phyloP scores from a whole-genome alignment of 352 stramenopile species.

The Thalassiosira tumida region DNA sequence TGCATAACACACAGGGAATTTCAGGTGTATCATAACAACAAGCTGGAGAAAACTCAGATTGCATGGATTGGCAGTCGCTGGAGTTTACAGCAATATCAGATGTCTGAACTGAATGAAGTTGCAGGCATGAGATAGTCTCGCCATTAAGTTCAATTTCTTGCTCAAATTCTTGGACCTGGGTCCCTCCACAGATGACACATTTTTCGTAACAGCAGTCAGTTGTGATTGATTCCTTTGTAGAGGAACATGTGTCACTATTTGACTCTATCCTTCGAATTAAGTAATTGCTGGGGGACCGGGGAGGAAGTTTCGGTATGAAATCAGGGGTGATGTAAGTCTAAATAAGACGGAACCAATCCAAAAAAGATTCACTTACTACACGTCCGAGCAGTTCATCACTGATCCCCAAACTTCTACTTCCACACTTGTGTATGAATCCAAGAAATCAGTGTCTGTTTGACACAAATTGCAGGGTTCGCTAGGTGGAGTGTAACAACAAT shows the following conservation, averaged over 20 bases:
- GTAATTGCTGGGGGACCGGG: slow-evolving; percentile 64
- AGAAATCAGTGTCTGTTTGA: slow-evolving; percentile 77
- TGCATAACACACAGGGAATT: slow-evolving; percentile 77
- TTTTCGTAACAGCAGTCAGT: slow-evolving; percentile 84
- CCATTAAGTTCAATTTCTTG: slow-evolving; percentile 74
- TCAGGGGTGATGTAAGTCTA: slow-evolving; percentile 9
- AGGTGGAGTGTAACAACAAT: slow-evolving; percentile 81
- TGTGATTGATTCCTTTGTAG: slow-evolving; percentile 70
- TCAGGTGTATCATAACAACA: slow-evolving; percentile 82
- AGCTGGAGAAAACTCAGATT: slow-evolving; percentile 71
- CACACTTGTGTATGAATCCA: slow-evolving; percentile 79
- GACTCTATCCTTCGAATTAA: slow-evolving; percentile 82
- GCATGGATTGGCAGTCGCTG: slow-evolving; percentile 71
- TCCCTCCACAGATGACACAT: slow-evolving; percentile 75
- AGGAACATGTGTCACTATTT: slow-evolving; percentile 78
- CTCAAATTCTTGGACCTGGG: slow-evolving; percentile 79
- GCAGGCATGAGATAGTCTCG: slow-evolving; percentile 80
- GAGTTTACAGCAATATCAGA: slow-evolving; percentile 70
- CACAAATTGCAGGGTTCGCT: slow-evolving; percentile 79
- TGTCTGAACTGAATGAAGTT: slow-evolving; percentile 81
- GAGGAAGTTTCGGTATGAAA: not conserved
- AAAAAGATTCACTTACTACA: slow-evolving; percentile 74
- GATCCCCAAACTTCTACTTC: slow-evolving; percentile 82
- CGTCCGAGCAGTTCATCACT: slow-evolving; percentile 81
- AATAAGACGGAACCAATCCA: slow-evolving; percentile 7